Conservation (phyloP, 495 filamentous ascomycete genomes). For the Lasiosphaeria miniovina region DNA sequence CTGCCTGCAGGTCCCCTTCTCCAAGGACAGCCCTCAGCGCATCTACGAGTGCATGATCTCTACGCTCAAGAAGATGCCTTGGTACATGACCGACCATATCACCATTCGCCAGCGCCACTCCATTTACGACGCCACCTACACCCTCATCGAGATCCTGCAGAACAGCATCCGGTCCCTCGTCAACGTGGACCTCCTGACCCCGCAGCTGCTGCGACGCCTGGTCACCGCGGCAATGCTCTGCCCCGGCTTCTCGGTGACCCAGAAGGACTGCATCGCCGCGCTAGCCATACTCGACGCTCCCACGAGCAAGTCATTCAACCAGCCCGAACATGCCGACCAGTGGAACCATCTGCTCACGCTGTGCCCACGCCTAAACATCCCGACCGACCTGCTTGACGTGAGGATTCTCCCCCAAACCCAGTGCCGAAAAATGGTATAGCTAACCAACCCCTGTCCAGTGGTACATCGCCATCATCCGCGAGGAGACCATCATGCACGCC, state of each 20-base stretch:
- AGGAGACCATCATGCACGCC: conserved; percentile 34
- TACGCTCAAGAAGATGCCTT: conserved; percentile 73
- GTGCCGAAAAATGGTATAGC: conserved; percentile 7
- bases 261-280: conserved; percentile 52
- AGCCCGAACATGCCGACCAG: conserved; percentile 34
- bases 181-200: conserved; percentile 47
- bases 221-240: conserved; percentile 57
- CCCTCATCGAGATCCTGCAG: conserved; percentile 41
- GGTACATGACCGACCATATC: conserved; percentile 60
- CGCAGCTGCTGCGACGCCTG: conserved; percentile 55
- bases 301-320: conserved; percentile 27
- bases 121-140: conserved; percentile 51
- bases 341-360: conserved; percentile 45
- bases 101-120: conserved; percentile 60
- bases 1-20: conserved; percentile 56
- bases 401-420: conserved; percentile 17
- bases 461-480: conserved; percentile 51
- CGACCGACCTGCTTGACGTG: conserved; percentile 47
- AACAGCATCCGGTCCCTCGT: conserved; percentile 28
- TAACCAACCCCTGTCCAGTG: conserved; percentile 37
- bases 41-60: conserved; percentile 74
- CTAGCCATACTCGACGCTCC: conserved; percentile 20
- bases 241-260: conserved; percentile 60
- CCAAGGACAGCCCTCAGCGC: conserved; percentile 63
- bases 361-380: conserved; percentile 36